Evolutionary conservation across 2,329 filamentous ascomycete species (phyloP).

Genomic region (Monosporascus sp.): DNA sequence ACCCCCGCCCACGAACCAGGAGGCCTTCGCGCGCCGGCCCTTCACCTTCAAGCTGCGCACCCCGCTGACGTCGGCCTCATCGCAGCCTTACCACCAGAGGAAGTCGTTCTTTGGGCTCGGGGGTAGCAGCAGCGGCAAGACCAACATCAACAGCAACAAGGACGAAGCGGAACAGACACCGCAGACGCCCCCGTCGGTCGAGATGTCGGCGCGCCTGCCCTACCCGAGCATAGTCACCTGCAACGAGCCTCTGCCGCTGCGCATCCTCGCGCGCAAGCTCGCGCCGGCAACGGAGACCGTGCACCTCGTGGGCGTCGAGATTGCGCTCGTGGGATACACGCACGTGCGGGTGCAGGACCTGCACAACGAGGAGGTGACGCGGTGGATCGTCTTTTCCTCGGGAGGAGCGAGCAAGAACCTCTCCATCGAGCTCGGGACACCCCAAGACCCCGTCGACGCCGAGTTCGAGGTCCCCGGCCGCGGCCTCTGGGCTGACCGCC

Average conservation of each 20-base stretch:
- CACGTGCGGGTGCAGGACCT: conserved; percentile 74
- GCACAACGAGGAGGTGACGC: conserved; percentile 60
- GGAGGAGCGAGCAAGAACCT: conserved; percentile 49
- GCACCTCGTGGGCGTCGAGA: conserved; percentile 71
- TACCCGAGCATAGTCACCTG: conserved; percentile 85
- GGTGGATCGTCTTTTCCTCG: conserved; percentile 70
- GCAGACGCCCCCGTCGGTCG: conserved; percentile 61
- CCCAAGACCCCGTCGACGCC: conserved; percentile 53
- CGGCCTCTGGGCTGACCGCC: conserved; percentile 64
- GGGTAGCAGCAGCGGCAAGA: conserved; percentile 12
- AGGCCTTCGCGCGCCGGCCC: conserved; percentile 76
- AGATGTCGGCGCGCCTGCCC: conserved; percentile 72
- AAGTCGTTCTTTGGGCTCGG: conserved; percentile 53
- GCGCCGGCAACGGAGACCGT: conserved; percentile 63
- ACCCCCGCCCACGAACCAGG: conserved; percentile 59
- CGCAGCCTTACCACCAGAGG: conserved; percentile 27
- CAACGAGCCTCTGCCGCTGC: conserved; percentile 76
- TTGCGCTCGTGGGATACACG: conserved; percentile 76
- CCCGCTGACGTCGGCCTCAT: too few species aligned
- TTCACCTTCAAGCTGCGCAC: conserved; percentile 48
- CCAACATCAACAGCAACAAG: conserved; percentile 13
- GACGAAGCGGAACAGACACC: conserved; percentile 19
- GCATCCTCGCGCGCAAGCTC: conserved; percentile 73
- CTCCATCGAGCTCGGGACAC: conserved; percentile 59
- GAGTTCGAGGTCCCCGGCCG: conserved; percentile 63